A percentile compares a stretch with the other conserved stretches of the same genome.
phyloP scores from a whole-genome alignment of 139 green algal species.

The Protoeuglena noctilucae region DNA sequence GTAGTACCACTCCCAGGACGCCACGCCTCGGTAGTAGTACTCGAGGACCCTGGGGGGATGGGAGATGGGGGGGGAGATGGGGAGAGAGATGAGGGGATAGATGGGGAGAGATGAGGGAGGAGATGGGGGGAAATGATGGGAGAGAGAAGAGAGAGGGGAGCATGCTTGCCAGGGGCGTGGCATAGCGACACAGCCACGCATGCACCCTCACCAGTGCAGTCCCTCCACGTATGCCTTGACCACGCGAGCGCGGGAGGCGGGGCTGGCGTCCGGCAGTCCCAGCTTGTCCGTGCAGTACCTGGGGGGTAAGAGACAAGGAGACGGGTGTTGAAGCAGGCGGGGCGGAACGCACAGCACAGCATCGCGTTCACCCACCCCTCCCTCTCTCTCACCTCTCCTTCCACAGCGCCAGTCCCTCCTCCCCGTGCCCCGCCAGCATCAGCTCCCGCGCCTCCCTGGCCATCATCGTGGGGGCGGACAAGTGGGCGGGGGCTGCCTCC shows the following conservation, averaged over 20 bases:
- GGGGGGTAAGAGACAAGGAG: too few species aligned
- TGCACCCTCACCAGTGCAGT: neutral
- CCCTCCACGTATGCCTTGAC: conserved; percentile 44
- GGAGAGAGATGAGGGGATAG: too few species aligned
- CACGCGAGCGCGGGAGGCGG: conserved; percentile 15
- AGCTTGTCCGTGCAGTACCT: conserved; percentile 82
- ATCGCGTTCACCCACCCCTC: conserved; percentile 1
- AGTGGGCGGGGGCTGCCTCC: conserved; percentile 7
- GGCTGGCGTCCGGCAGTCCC: conserved; percentile 12
- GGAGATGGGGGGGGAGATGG: conserved; percentile 1
- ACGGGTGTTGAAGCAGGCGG: too few species aligned
- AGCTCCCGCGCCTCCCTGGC: conserved; percentile 40
- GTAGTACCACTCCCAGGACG: conserved; percentile 52
- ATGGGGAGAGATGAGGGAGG: too few species aligned
- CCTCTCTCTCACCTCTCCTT: conserved; percentile 28
- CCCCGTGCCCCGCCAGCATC: conserved; percentile 46
- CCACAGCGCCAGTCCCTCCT: conserved; percentile 40
- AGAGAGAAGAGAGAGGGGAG: too few species aligned
- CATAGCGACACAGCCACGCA: too few species aligned
- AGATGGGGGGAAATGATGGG: too few species aligned
- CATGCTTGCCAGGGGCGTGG: too few species aligned
- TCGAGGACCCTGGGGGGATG: conserved; percentile 81
- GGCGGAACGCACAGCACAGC: conserved; percentile 20
- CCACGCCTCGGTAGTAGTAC: conserved; percentile 72
- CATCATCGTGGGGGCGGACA: conserved; percentile 68